Evolutionary conservation across 2,329 filamentous ascomycete species (phyloP), one percentile per base, ranked within the genome.

Genomic region (Exophiala sp.): DNA sequence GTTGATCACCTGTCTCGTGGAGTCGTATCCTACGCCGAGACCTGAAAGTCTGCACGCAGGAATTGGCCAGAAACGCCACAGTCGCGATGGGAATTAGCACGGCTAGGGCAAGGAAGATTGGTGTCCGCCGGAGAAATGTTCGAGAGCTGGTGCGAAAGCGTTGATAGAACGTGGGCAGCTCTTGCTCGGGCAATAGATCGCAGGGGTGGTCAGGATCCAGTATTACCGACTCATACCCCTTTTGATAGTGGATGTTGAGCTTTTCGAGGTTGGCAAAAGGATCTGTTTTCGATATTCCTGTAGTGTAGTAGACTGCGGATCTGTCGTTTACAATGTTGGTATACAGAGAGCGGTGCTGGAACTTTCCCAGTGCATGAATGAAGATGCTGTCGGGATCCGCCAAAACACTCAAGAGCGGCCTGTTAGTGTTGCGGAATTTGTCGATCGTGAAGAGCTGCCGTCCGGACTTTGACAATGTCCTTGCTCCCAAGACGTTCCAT

Each of bases 401-500:
- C 29, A 97, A 78, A 8, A 96, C 78, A 45, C 87, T 80, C 16
- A 97, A 79, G 8, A 97, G 76, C 0, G 91, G 89, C 38, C 85
- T 81, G n/a, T 83, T 85, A 0, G 89, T 95, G 58, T 89, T 84
- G 54, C 91, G 84, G 70, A 96, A 96, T 4, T 80, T 76, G 73
- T 97, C 92, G 55, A 94, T 87, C 52, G 84, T 84, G 69, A 96
- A 97, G 8, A 97, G 77, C 68, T 97, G 92, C 46, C 86, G 80
- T 4, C 92, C 92, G 0, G 90, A 95, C 66, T 83, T 85, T 53
- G 89, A 95, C 4, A 97, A 73, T 0, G 87, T 90, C 52, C 87
- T 80, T 1, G 90, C 86, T 41, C 90, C 92, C 3, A 97, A 69
- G n/a, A 87, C 81, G 67, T 97, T 97, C 84, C 78, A 96, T 53